Conservation (phyloP, 768 basidiomycete genomes). For the button mushroom (Agaricus bisporus) region DNA sequence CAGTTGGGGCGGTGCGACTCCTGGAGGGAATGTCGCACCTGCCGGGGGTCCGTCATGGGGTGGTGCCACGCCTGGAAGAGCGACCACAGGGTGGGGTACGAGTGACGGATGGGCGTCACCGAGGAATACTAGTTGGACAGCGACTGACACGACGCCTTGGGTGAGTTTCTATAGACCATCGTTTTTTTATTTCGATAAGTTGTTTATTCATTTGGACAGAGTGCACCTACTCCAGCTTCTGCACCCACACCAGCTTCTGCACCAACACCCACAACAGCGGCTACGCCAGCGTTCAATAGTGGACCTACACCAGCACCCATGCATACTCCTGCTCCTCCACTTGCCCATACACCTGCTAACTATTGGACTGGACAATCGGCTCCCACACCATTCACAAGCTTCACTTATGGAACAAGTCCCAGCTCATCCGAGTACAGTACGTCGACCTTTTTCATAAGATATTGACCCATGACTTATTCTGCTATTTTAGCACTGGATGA, state of each 20-base stretch:
- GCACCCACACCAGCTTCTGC: conserved; percentile 34
- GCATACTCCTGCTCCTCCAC: conserved; percentile 21
- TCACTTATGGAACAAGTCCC: neutral
- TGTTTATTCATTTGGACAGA: conserved; percentile 19
- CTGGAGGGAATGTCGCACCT: conserved; percentile 21
- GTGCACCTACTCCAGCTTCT: conserved; percentile 49
- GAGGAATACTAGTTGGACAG: conserved; percentile 4
- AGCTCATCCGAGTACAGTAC: conserved; percentile 12
- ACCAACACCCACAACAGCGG: conserved; percentile 15
- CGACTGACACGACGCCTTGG: conserved; percentile 12
- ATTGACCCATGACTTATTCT: neutral
- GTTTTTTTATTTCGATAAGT: neutral
- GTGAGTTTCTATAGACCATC: conserved; percentile 14
- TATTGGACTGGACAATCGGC: conserved; percentile 29
- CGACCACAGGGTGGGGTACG: conserved; percentile 16
- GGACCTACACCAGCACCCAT: conserved; percentile 33
- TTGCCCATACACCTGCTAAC: conserved; percentile 26
- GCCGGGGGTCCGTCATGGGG: conserved; percentile 30
- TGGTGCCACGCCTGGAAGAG: conserved; percentile 37
- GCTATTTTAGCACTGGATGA: conserved; percentile 19
- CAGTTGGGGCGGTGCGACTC: conserved; percentile 43
- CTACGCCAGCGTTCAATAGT: conserved; percentile 27
- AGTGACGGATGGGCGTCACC: conserved; percentile 9
- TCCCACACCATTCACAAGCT: conserved; percentile 5
- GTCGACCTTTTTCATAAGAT: neutral